Base-by-base conservation (phyloP, 306 rosid species). In the Alnus glutinosa region DNA sequence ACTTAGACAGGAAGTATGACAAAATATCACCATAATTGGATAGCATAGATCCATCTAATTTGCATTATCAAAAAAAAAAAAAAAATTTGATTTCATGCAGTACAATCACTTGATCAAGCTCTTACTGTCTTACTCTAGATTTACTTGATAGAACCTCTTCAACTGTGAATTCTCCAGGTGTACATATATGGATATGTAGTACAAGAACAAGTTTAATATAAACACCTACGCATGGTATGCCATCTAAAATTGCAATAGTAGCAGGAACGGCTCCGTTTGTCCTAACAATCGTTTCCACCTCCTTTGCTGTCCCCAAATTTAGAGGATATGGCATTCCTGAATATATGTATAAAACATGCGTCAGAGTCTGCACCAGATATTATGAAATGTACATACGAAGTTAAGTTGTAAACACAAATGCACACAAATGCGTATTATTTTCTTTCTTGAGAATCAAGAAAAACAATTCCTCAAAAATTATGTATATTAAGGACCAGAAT, bases 301-400 rank as follows among this genome's bases (percentile, higher is more conserved):
- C 91, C 85, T 77, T 89, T 2, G 97, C 98, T 28, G 97, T 94
- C 82, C 89, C 89, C 82, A 92, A 82, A 87, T 92, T 94, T 77
- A 88, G 88, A 30, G 98, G 97, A 89, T 91, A 92, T 15, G 98
- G 98, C 97, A 94, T 94, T 79, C 98, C 98, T 94, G 71, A 68
- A 87, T 78, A 80, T 62, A 77, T 67, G 9, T 9, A 77, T 63
- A 80, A 51, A 84, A 70, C n/a, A 71, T 46, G 48, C 39, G 74
- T 70, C 47, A 58, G 66, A 76, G 51, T 71, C 47, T 49, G 39
- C 18, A 16, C 28, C 14, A 28, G 8, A 9, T 28, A 39, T 42
- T 9, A 18, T 67, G 34, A 14, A 18, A 13, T 39, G 18, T 18
- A 32, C n/a, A 62, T 30, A 30, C 7, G 1, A 62, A 12, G 39